Conservation (phyloP, 225 moss, liverwort and hornwort genomes). For the Marchantia paleacea region DNA sequence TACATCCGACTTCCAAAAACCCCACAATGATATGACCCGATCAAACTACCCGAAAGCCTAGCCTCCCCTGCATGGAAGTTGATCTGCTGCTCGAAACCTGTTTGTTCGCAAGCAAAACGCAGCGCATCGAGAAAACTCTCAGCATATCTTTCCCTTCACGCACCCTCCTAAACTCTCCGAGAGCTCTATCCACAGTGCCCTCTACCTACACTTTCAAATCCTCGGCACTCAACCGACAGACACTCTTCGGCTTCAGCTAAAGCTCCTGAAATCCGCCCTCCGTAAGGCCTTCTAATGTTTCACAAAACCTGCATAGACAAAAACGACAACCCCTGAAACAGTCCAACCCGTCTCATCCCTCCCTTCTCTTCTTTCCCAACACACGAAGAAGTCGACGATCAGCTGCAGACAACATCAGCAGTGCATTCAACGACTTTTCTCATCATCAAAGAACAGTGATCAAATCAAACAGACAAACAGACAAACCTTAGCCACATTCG, state of each 20-base stretch:
- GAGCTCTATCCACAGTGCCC: background rate
- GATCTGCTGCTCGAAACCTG: conserved; percentile 12
- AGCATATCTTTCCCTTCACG: background rate
- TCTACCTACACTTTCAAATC: background rate
- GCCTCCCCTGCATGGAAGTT: background rate
- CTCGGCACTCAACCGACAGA: background rate
- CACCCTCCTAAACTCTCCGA: background rate
- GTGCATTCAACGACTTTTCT: background rate
- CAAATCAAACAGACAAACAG: background rate
- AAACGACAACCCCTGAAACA: background rate
- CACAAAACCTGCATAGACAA: background rate
- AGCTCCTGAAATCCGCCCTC: background rate
- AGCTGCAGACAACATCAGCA: background rate
- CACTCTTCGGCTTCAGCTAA: background rate
- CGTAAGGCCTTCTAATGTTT: background rate
- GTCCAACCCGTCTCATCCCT: background rate
- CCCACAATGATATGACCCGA: background rate
- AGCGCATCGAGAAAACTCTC: background rate
- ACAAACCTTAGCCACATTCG: background rate
- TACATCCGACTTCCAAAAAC: background rate
- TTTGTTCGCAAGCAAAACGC: conserved; percentile 11
- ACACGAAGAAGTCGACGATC: background rate
- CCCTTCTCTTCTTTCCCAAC: background rate
- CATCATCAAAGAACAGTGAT: background rate
- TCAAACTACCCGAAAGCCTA: background rate